These are phyloP conservation scores for Acarospora socialis DNA, from an alignment of 2,329 filamentous ascomycete genomes.

Conservation along the genomic window DNA sequence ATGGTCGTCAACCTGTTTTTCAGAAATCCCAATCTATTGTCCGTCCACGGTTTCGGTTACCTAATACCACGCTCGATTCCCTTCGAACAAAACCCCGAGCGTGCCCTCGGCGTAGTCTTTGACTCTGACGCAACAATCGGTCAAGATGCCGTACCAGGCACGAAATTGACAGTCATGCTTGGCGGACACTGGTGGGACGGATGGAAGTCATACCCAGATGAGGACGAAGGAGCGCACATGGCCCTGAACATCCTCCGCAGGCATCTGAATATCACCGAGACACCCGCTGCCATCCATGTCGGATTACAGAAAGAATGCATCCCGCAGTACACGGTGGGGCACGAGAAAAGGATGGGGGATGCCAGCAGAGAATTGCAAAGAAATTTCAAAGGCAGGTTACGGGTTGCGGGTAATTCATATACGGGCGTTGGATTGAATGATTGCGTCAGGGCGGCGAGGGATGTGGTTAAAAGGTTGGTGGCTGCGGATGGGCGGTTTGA, in stretches of 20 bases:
- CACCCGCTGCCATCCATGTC: slow-evolving; percentile 47
- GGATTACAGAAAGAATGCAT: slow-evolving; percentile 59
- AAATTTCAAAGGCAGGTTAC: slow-evolving; percentile 48
- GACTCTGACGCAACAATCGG: slow-evolving; percentile 54
- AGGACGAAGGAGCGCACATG: slow-evolving; percentile 53
- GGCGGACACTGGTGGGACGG: slow-evolving; percentile 85
- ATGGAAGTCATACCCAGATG: slow-evolving; percentile 44
- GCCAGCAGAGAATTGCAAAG: slow-evolving; percentile 41
- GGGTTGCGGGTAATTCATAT: slow-evolving; percentile 46
- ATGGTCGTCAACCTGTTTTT: slow-evolving; percentile 91
- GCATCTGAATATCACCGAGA: slow-evolving; percentile 56
- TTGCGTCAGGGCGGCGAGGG: slow-evolving; percentile 41
- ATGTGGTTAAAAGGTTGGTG: slow-evolving; percentile 33
- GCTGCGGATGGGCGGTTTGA: slow-evolving; percentile 18
- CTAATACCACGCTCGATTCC: slow-evolving; percentile 66
- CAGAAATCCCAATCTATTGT: slow-evolving; percentile 46
- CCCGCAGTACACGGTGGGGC: slow-evolving; percentile 77
- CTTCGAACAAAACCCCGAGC: slow-evolving; percentile 61
- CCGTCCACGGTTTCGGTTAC: slow-evolving; percentile 70
- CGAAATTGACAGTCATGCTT: slow-evolving; percentile 86
- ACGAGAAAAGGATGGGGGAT: slow-evolving; percentile 45
- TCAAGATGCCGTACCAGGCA: slow-evolving; percentile 47
- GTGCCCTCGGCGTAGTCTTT: slow-evolving; percentile 82
- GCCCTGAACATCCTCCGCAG: slow-evolving; percentile 55
- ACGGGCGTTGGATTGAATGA: slow-evolving; percentile 37